phyloP scores from a whole-genome alignment of 2,329 filamentous ascomycete genomes.

The Sphaerulina vaccinii region DNA sequence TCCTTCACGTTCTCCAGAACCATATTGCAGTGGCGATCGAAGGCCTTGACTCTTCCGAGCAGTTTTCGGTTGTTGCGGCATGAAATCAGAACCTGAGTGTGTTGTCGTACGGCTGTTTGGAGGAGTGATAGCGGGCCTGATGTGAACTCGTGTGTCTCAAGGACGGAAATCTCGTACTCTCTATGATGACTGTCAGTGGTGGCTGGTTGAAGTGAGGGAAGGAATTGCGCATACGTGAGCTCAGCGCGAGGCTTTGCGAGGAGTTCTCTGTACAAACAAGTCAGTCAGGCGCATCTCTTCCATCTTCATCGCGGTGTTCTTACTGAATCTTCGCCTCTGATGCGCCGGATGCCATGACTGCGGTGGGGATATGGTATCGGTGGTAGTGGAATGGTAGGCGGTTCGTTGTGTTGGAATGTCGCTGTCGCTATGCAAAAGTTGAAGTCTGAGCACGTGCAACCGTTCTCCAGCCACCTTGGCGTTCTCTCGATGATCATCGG shows the following conservation, averaged over 20 bases:
- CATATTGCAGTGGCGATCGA: conserved; percentile 99
- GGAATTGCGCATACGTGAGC: conserved; percentile 69
- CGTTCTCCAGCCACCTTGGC: too few species aligned
- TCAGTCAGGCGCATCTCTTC: not conserved
- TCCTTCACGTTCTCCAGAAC: conserved; percentile 96
- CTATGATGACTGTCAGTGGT: conserved; percentile 46
- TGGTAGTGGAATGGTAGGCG: not conserved
- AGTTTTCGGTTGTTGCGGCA: conserved; percentile 98
- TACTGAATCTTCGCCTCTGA: conserved; percentile 21
- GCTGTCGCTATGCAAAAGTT: not conserved
- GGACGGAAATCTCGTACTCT: conserved; percentile 84
- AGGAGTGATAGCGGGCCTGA: conserved; percentile 86
- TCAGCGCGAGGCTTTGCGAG: conserved; percentile 84
- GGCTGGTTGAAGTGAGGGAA: conserved; percentile 5
- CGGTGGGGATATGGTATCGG: not conserved
- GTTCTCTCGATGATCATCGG: too few species aligned
- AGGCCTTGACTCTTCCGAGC: conserved; percentile 94
- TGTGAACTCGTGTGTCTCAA: conserved; percentile 77
- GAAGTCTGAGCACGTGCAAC: not conserved
- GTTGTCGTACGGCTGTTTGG: conserved; percentile 90
- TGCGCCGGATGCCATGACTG: conserved; percentile 10
- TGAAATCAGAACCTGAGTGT: conserved; percentile 94
- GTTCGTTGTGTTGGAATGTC: not conserved
- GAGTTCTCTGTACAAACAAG: conserved; percentile 59
- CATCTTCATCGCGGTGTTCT: not conserved